A percentile compares a stretch with the other conserved stretches of the same genome.
These are phyloP conservation scores for Kodamaea lidongshanica DNA, from an alignment of 805 yeast species.

Conservation along the genomic window DNA sequence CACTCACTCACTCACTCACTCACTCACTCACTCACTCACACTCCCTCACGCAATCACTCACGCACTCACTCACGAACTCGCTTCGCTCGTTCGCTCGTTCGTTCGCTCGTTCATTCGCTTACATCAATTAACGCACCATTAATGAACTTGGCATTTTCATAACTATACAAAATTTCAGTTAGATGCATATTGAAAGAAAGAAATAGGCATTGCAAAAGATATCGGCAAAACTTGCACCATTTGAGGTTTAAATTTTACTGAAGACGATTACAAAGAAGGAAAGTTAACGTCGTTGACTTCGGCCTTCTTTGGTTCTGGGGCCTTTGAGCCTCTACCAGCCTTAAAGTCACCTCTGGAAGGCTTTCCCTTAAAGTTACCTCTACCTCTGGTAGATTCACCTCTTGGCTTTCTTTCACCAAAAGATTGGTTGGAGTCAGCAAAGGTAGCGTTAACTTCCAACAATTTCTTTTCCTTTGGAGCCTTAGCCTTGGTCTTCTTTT, in stretches of 20 bases:
- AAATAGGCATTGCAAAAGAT: too few relatives aligned
- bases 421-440: constrained; percentile 51
- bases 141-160: too few relatives aligned
- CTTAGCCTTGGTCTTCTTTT: constrained; percentile 67
- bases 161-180: too few relatives aligned
- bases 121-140: too few relatives aligned
- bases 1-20: too few relatives aligned
- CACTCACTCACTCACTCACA: too few relatives aligned
- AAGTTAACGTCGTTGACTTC: constrained; percentile 56
- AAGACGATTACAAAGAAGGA: constrained; percentile 51
- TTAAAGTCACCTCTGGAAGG: constrained; percentile 22
- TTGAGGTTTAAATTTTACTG: constrained; percentile 1
- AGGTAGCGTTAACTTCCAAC: constrained; percentile 69
- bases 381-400: constrained; percentile 29
- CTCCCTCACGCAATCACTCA: too few relatives aligned
- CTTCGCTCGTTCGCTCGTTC: too few relatives aligned
- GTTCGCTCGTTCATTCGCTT: too few relatives aligned
- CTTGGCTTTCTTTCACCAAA: constrained; percentile 14
- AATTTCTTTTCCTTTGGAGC: constrained; percentile 73
- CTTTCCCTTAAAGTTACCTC: constrained; percentile 30
- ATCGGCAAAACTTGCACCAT: constrained; percentile 6
- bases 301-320: constrained; percentile 26
- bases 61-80: too few relatives aligned
- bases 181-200: too few relatives aligned
- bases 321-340: constrained; percentile 18